Percentiles rank a stretch among this genome's conserved stretches.
Conservation (phyloP, 1,284 basidiomycete genomes). For the Ceratobasidium theobromae region DNA sequence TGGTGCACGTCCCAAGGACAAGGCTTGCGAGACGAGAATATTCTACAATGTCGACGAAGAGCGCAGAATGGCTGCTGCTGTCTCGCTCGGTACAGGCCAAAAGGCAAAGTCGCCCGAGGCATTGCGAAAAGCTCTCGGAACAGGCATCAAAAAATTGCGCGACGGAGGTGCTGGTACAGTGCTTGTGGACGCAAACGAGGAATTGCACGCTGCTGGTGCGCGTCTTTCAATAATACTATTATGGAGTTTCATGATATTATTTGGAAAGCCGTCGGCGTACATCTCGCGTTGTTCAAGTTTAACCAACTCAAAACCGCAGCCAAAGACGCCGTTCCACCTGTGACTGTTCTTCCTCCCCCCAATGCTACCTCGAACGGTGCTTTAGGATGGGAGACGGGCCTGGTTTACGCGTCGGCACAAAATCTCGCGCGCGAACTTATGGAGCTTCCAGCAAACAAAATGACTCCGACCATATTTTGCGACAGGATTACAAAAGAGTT, state of each 20-base stretch:
- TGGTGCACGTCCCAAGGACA: slow-evolving; percentile 50
- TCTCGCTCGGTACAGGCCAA: slow-evolving; percentile 61
- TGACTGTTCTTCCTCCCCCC: slow-evolving; percentile 4
- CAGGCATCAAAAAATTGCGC: slow-evolving; percentile 49
- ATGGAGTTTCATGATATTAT: neutral
- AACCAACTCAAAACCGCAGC: slow-evolving; percentile 64
- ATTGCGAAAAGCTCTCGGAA: slow-evolving; percentile 66
- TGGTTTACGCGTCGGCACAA: slow-evolving; percentile 74
- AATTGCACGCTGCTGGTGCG: slow-evolving; percentile 66
- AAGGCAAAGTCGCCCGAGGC: slow-evolving; percentile 57
- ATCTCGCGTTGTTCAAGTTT: slow-evolving; percentile 73
- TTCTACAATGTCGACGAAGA: slow-evolving; percentile 51
- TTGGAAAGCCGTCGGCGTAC: slow-evolving; percentile 66
- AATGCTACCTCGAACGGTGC: slow-evolving; percentile 11
- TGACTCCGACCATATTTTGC: slow-evolving; percentile 76
- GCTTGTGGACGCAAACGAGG: slow-evolving; percentile 55
- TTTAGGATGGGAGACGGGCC: slow-evolving; percentile 64
- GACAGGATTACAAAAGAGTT: slow-evolving; percentile 72
- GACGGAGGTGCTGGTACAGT: slow-evolving; percentile 61
- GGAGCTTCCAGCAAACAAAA: slow-evolving; percentile 82
- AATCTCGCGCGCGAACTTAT: slow-evolving; percentile 84
- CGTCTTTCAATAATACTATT: neutral
- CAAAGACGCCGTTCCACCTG: slow-evolving; percentile 38
- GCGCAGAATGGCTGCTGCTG: slow-evolving; percentile 54
- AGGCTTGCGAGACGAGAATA: slow-evolving; percentile 63